Evolutionary conservation across 768 basidiomycete genomes (phyloP).

Genomic region (Trametes cubensis): DNA sequence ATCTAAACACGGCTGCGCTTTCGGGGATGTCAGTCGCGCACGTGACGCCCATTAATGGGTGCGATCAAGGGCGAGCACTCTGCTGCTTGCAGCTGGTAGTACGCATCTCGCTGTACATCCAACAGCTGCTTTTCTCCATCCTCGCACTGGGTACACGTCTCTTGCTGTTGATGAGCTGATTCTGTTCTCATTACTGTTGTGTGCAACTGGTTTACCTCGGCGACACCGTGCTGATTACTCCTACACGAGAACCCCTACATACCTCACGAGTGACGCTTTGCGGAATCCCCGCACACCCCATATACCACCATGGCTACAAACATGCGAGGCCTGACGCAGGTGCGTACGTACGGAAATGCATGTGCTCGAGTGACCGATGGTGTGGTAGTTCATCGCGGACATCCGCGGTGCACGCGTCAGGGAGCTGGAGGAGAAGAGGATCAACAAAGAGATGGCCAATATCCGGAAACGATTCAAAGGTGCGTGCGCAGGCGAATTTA

Average conservation of each 20-base stretch:
- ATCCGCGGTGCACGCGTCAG: slow-evolving; percentile 95
- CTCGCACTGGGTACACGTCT: neutral
- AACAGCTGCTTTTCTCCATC: neutral
- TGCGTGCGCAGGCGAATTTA: slow-evolving; percentile 32
- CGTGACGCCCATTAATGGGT: neutral
- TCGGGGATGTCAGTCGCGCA: neutral
- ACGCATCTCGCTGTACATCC: neutral
- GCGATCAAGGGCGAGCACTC: slow-evolving; percentile 2
- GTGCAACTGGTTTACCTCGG: neutral
- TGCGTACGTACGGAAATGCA: slow-evolving; percentile 37
- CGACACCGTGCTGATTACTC: neutral
- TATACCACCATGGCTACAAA: slow-evolving; percentile 71
- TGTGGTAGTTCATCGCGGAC: slow-evolving; percentile 93
- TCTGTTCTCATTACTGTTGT: neutral
- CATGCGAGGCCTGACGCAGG: slow-evolving; percentile 94
- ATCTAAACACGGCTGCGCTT: neutral
- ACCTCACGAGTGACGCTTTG: neutral
- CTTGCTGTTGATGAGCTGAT: slow-evolving; percentile 15
- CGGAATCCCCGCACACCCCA: slow-evolving; percentile 10
- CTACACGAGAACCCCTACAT: neutral
- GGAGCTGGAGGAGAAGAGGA: slow-evolving; percentile 96
- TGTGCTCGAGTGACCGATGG: neutral
- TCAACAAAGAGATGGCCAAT: slow-evolving; percentile 99
- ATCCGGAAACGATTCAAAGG: slow-evolving; percentile 99
- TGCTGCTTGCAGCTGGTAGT: neutral